Conservation (phyloP, 768 basidiomycete species). For the Tylopilus plumbeoviolaceoides region DNA sequence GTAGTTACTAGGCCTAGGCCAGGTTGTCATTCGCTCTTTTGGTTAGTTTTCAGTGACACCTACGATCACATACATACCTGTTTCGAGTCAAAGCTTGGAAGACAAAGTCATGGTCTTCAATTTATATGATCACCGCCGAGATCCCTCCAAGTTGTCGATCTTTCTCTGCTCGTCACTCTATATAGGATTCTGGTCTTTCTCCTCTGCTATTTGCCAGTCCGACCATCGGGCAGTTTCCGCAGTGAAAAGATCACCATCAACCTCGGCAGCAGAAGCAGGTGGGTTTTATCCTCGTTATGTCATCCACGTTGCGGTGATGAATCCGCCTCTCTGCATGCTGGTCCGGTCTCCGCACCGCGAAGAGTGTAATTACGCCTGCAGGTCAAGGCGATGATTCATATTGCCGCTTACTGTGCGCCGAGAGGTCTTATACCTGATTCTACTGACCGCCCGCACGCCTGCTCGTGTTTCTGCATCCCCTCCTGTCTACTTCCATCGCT, state of each 20-base stretch:
- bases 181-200: not conserved
- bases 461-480: not conserved
- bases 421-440: conserved; percentile 11
- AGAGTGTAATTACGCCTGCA: conserved; percentile 3
- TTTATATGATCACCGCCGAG: not conserved
- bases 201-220: not conserved
- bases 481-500: conserved; percentile 1
- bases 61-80: not conserved
- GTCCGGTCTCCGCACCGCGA: not conserved
- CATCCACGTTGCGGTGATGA: not conserved
- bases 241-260: not conserved
- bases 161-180: not conserved
- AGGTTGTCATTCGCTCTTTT: not conserved
- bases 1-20: not conserved
- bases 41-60: not conserved
- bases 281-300: not conserved
- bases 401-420: not conserved
- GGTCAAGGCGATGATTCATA: conserved; percentile 16
- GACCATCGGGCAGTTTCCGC: not conserved
- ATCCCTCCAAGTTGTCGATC: not conserved
- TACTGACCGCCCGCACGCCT: not conserved
- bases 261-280: not conserved
- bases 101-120: not conserved
- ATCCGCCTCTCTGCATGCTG: not conserved
- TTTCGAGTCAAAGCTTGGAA: not conserved